phyloP scores from a whole-genome alignment of 2,329 filamentous ascomycete species.

The Fusarium sp. region DNA sequence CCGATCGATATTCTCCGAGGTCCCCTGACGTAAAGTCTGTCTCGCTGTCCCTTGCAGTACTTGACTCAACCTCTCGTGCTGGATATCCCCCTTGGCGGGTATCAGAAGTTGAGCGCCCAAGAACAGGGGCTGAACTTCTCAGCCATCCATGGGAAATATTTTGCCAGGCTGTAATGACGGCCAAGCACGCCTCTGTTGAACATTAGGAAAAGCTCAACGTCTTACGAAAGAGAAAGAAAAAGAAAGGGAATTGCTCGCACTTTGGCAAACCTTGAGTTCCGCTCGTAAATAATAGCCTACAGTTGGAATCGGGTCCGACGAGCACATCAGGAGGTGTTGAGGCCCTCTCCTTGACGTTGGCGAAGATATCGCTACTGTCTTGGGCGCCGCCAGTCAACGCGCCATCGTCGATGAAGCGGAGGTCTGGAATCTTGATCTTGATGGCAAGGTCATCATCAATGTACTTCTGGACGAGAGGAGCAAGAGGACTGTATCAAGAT shows the following conservation, averaged over 20 bases:
- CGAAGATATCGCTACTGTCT: conserved; percentile 78
- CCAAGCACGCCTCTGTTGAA: conserved; percentile 77
- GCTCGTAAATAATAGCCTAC: conserved; percentile 81
- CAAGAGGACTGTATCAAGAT: conserved; percentile 61
- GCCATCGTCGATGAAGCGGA: conserved; percentile 81
- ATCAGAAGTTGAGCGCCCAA: conserved; percentile 85
- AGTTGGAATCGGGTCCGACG: conserved; percentile 88
- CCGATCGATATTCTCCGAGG: conserved; percentile 72
- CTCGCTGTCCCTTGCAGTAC: conserved; percentile 84
- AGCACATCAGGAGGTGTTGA: conserved; percentile 76
- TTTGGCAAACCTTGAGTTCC: conserved; percentile 86
- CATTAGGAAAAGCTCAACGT: no score
- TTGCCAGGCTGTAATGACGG: conserved; percentile 87
- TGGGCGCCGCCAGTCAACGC: conserved; percentile 77
- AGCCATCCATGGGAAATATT: conserved; percentile 97
- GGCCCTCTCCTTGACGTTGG: conserved; percentile 64
- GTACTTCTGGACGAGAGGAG: conserved; percentile 70
- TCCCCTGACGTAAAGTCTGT: conserved; percentile 93
- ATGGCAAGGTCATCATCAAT: conserved; percentile 81
- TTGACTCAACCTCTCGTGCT: conserved; percentile 86
- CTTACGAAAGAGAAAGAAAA: no score
- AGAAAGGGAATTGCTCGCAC: conserved; percentile 27
- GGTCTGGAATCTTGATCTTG: conserved; percentile 80
- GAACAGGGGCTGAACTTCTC: conserved; percentile 86
- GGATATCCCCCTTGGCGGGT: conserved; percentile 86